A percentile compares a stretch with the other conserved stretches of the same genome.
phyloP scores from a whole-genome alignment of 768 basidiomycete species.

The Pleurotus tuoliensis region DNA sequence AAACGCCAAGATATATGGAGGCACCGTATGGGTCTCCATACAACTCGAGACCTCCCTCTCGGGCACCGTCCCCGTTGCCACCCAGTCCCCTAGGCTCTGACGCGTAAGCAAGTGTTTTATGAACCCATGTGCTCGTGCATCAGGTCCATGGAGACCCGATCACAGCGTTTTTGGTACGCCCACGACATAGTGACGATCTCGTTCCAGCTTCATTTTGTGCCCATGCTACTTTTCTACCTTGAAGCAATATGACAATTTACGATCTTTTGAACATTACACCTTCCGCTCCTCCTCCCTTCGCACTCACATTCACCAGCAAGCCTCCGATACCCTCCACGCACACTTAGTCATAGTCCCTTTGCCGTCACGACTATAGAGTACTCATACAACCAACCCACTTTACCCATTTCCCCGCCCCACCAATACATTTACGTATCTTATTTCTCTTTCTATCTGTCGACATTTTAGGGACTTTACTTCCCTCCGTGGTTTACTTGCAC shows the following conservation, averaged over 20 bases:
- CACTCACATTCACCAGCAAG: background rate
- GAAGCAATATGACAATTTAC: background rate
- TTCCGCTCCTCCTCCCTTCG: background rate
- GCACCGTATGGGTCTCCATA: conserved; percentile 40
- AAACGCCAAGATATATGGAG: conserved; percentile 32
- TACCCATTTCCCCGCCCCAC: background rate
- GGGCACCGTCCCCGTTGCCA: conserved; percentile 5
- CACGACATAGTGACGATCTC: background rate
- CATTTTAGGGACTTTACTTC: background rate
- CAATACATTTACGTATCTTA: background rate
- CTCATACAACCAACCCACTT: background rate
- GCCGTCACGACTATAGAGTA: background rate
- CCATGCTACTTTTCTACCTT: background rate
- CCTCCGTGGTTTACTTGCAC: background rate
- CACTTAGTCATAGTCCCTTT: background rate
- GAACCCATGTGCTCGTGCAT: background rate
- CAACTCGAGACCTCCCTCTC: conserved; percentile 3
- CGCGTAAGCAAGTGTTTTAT: background rate
- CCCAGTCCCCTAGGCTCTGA: conserved; percentile 5
- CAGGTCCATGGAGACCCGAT: background rate
- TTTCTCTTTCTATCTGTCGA: background rate
- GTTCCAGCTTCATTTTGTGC: background rate
- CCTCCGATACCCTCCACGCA: conserved; percentile 2
- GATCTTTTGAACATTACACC: background rate
- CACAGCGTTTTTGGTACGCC: conserved; percentile 3